Percentiles rank a stretch among this genome's conserved stretches.
phyloP scores from a whole-genome alignment of 164 flowering plant genomes.

The Dillenia turbinata region DNA sequence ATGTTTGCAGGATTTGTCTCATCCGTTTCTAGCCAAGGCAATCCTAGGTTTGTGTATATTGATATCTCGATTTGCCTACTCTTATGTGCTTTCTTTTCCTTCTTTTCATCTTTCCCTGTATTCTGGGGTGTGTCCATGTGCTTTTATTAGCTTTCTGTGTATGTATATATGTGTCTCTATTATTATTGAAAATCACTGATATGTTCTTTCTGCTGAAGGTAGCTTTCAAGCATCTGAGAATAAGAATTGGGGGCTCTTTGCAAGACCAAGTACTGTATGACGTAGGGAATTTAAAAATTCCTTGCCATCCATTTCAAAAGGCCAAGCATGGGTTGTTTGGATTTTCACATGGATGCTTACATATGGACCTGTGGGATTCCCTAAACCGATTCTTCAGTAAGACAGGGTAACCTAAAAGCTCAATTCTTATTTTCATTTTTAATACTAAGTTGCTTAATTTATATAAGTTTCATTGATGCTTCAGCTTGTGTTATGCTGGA shows the following conservation, averaged over 20 bases:
- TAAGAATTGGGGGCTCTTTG: conserved; percentile 86
- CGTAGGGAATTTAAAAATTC: conserved; percentile 37
- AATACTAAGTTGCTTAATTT: too few species aligned
- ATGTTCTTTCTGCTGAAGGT: conserved; percentile 10
- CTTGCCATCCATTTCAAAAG: conserved; percentile 70
- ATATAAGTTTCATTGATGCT: too few species aligned
- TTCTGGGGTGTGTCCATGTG: not conserved
- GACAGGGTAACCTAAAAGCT: conserved; percentile 49
- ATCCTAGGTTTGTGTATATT: conserved; percentile 51
- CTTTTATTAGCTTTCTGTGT: not conserved
- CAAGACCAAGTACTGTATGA: conserved; percentile 84
- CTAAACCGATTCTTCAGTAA: conserved; percentile 57
- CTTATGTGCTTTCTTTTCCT: not conserved
- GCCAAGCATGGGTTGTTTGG: conserved; percentile 64
- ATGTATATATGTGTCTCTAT: too few species aligned
- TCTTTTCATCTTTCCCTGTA: not conserved
- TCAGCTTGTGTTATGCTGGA: too few species aligned
- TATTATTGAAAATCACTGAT: not conserved
- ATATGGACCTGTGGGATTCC: conserved; percentile 76
- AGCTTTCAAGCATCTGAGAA: conserved; percentile 77
- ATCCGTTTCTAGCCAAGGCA: conserved; percentile 66
- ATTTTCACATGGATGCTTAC: conserved; percentile 78
- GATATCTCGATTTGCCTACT: not conserved
- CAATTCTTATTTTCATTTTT: too few species aligned
- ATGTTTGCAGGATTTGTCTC: conserved; percentile 57